Conservation (phyloP, 176 grass and related monocot genomes). For the Elaeis guineensis region DNA sequence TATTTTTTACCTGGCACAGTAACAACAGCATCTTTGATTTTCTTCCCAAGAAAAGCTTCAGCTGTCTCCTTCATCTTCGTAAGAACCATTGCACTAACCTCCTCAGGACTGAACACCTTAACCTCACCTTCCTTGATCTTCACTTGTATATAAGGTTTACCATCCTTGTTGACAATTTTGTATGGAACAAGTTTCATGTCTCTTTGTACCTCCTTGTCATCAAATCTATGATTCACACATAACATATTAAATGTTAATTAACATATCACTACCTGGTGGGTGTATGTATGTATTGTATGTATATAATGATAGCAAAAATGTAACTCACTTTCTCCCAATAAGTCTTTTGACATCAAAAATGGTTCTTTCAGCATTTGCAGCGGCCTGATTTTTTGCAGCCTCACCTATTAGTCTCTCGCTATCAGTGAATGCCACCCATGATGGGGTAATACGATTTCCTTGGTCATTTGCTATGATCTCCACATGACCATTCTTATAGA, state of each 20-base stretch:
- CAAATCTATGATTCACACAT: conserved; percentile 19
- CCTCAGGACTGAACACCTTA: conserved; percentile 58
- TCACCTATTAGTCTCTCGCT: conserved; percentile 64
- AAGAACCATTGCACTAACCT: conserved; percentile 70
- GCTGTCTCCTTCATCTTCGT: conserved; percentile 63
- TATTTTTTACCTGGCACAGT: conserved; percentile 47
- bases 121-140: conserved; percentile 39
- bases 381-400: conserved; percentile 76
- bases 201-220: conserved; percentile 45
- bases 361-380: conserved; percentile 40
- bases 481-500: conserved; percentile 52
- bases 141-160: conserved; percentile 57
- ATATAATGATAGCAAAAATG: background rate
- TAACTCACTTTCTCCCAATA: conserved; percentile 36
- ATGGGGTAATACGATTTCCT: conserved; percentile 50
- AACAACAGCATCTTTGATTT: conserved; percentile 56
- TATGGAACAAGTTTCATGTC: conserved; percentile 70
- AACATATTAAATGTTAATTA: too few species aligned
- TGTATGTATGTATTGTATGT: too few species aligned
- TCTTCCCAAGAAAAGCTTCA: conserved; percentile 56
- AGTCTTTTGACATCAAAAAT: conserved; percentile 62
- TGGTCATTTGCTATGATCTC: conserved; percentile 52
- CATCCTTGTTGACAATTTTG: conserved; percentile 49
- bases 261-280: too few species aligned
- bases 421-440: conserved; percentile 72